Evolutionary conservation across 352 stramenopile genomes (phyloP).

Genomic region (Thraustochytrium striatum): DNA sequence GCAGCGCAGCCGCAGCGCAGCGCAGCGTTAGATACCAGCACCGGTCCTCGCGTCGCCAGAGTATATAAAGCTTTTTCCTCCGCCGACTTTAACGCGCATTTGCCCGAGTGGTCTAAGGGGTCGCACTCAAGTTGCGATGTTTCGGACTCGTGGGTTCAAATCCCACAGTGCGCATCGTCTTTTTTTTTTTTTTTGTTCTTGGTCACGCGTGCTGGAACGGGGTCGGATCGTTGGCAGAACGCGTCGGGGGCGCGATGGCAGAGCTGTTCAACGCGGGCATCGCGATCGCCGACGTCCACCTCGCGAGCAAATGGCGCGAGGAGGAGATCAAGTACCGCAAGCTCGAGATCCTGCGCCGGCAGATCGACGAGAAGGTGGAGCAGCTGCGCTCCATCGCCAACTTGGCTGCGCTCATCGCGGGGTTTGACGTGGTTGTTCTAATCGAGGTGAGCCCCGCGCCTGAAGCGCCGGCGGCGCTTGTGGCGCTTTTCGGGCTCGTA

Average conservation of each 20-base stretch:
- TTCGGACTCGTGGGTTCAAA: not conserved
- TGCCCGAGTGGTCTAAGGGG: no score
- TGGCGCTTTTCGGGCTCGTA: not conserved
- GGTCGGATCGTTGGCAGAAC: not conserved
- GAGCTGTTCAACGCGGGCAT: constrained; percentile 44
- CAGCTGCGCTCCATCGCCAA: constrained; percentile 46
- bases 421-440: constrained; percentile 35
- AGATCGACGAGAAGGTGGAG: constrained; percentile 48
- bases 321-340: constrained; percentile 49
- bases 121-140: constrained; percentile 1
- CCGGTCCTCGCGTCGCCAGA: no score
- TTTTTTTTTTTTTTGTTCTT: not conserved
- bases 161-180: not conserved
- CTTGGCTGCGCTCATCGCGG: constrained; percentile 42
- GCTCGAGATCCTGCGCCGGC: constrained; percentile 38
- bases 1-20: no score
- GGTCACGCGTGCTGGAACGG: not conserved
- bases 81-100: no score
- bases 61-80: no score
- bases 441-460: constrained; percentile 23
- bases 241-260: not conserved
- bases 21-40: no score
- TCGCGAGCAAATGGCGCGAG: constrained; percentile 43
- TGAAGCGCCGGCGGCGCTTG: not conserved
- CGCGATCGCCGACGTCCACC: constrained; percentile 32